Base-by-base conservation (phyloP, 371 early-diverging fungal genomes). In the Nosema bombycis region DNA sequence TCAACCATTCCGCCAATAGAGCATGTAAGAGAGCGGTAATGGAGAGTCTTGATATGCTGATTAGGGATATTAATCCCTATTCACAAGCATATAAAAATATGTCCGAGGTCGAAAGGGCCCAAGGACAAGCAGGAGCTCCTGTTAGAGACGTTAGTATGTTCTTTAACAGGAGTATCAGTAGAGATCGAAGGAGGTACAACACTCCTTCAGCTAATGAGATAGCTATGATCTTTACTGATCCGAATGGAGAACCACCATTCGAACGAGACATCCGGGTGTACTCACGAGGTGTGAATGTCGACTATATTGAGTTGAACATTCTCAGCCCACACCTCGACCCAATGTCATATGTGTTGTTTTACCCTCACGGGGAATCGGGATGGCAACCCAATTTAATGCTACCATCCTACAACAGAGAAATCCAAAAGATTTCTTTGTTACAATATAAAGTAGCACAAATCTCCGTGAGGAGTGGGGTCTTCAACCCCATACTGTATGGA, bases 371-470 rank as follows among this genome's bases (percentile, higher is more conserved):
- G n/a, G n/a, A n/a, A n/a, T n/a, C n/a, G n/a, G n/a, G n/a, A n/a
- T n/a, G n/a, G n/a, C n/a, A 46, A 46, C 46, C 46, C 46, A 46
- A 46, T 46, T 46, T 46, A 46, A 46, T 6, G 18, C 46, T 46
- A 10, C 18, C 46, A 10, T 46, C 46, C 18, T 46, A 46, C 46
- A n/a, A n/a, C n/a, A 46, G 6, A 46, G 46, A 46, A 18, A 46
- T 18, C 6, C 18, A 46, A 6, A 46, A 46, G 6, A 46, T 46
- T 18, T 46, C 46, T 46, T 10, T 46, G 18, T 18, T 46, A 18
- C 46, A 46, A 46, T 46, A 46, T 46, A 46, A 46, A 46, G n/a
- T 46, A 46, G 46, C 46, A 46, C 46, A 46, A 18, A 46, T 46
- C 18, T 6, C 46, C 6, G 18, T 46, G 46, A 46, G 18, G 46